Base-by-base conservation (phyloP, 495 filamentous ascomycete genomes). In the Xylaria telfairii region DNA sequence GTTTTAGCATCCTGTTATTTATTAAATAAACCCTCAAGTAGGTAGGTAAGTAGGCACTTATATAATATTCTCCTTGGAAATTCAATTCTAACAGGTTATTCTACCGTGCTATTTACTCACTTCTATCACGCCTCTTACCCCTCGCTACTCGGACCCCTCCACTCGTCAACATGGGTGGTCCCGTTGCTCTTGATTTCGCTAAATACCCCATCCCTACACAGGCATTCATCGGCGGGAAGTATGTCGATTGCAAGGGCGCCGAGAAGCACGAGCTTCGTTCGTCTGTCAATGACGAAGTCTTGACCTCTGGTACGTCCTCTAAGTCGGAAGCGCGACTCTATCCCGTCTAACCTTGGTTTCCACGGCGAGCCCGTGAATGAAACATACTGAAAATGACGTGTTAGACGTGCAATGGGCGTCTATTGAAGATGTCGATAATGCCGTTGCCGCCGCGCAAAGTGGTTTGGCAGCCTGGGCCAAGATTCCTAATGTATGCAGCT, bases 401-500 rank as follows among this genome's bases (percentile, higher is more conserved):
- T 46, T 28, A 67, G 65, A 67, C 24, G 39, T 67, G 24, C 65
- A 67, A 46, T 67, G 65, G 67, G 67, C 67, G 4, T 49, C 67
- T 42, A 19, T 42, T 21, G 75, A 83, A 5, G 88, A 92, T 71
- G 82, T 86, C 71, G 84, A 91, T 76, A 76, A 73, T 2, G 89
- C 89, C 17, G 87, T 91, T 1, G 83, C 83, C 4, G 85, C 89
- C 17, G 90, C 90, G 34, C 85, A 87, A 67, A 83, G 82, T 5
- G 88, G 90, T 9, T 87, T 89, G 69, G 87, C 86, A 24, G 78
- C 82, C 24, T 91, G 90, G 89, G 83, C 82, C 2, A 80, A 79
- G 8, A 79, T 88, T 32, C 8, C 51, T 24, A 67, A 67, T 24
- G 65, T 67, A 67, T 17, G 65, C 15, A 44, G 6, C 19, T n/a